phyloP scores from a whole-genome alignment of 208 protist species.

The Leishmania guyanensis region DNA sequence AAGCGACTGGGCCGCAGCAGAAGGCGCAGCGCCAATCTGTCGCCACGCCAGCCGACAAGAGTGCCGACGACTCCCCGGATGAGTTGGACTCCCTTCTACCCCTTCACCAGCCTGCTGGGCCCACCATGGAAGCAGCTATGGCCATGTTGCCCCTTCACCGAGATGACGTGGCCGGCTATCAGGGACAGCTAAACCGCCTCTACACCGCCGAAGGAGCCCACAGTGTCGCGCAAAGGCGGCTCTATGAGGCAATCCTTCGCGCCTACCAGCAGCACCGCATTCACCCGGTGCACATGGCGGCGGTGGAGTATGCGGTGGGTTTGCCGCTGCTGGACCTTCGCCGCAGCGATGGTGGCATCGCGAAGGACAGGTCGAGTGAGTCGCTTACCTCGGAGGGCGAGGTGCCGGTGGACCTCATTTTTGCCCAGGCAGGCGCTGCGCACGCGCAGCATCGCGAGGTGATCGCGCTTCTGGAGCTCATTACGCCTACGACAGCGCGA shows the following conservation, averaged over 20 bases:
- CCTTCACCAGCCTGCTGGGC: background rate
- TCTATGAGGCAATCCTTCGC: constrained; percentile 41
- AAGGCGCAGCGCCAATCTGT: background rate
- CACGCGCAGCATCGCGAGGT: constrained; percentile 28
- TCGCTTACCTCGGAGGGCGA: background rate
- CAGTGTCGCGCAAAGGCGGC: constrained; percentile 31
- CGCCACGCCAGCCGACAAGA: background rate
- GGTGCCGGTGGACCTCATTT: background rate
- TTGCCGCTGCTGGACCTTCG: background rate
- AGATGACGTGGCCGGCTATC: constrained; percentile 20
- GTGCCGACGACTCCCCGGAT: background rate
- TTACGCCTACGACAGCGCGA: constrained; percentile 13
- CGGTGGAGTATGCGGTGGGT: constrained; percentile 28
- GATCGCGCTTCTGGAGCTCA: constrained; percentile 21
- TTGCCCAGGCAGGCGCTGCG: background rate
- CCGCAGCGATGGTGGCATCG: background rate
- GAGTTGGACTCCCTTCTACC: background rate
- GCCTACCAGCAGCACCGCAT: constrained; percentile 43
- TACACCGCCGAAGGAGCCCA: constrained; percentile 6
- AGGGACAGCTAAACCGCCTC: constrained; percentile 16
- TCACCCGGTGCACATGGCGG: constrained; percentile 53
- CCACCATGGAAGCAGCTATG: constrained; percentile 10
- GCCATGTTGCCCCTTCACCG: constrained; percentile 10
- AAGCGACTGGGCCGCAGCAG: background rate
- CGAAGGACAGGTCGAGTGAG: background rate